Percentiles rank a stretch among this genome's conserved stretches.
These are phyloP conservation scores for Zoysia japonica DNA, from an alignment of 176 grass and related monocot species.

Conservation along the genomic window DNA sequence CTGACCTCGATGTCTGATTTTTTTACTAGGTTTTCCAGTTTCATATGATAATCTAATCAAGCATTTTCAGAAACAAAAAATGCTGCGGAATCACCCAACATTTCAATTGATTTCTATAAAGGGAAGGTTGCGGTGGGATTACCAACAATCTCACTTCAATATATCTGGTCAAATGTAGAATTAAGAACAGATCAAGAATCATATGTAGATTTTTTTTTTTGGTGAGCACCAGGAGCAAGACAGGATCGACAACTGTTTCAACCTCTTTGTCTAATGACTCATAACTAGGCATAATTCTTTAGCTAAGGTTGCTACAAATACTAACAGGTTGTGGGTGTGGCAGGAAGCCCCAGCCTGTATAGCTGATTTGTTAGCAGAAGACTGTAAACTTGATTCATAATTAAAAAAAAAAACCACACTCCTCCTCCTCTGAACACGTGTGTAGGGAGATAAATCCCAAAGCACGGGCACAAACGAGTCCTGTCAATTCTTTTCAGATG, in stretches of 20 bases:
- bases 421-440: conserved; percentile 5
- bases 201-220: conserved; percentile 2
- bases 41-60: no score
- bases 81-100: not conserved
- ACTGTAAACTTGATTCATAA: no score
- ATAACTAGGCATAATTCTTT: not conserved
- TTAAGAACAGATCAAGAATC: conserved; percentile 10
- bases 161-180: not conserved
- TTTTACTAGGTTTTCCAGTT: not conserved
- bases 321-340: no score
- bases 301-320: no score
- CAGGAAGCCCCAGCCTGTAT: no score
- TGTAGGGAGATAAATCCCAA: not conserved
- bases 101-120: not conserved
- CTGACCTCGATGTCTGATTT: not conserved
- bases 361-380: no score
- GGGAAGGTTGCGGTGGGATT: not conserved
- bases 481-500: conserved; percentile 36
- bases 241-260: not conserved
- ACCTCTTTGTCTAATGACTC: not conserved
- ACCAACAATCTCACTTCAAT: not conserved
- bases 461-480: not conserved
- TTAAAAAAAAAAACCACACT: not conserved
- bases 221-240: conserved; percentile 11
- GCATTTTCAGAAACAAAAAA: not conserved